A percentile compares a stretch with the other conserved stretches of the same genome.
These are phyloP conservation scores for Plantago major DNA, from an alignment of 257 asterid genomes.

Conservation along the genomic window DNA sequence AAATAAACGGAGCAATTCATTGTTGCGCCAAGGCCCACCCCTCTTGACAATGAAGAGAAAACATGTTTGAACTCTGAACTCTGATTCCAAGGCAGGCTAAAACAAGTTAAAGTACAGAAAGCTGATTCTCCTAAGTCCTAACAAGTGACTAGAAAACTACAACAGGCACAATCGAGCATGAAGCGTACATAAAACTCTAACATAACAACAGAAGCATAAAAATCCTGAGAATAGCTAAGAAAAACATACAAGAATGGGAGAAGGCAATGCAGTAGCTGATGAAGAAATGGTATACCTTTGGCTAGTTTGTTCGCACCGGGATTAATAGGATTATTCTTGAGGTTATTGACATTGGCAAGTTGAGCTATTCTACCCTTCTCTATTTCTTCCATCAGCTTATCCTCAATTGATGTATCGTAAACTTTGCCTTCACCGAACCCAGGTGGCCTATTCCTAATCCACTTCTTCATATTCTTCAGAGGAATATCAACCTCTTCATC, in stretches of 20 bases:
- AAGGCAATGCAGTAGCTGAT: background rate
- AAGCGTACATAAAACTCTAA: background rate
- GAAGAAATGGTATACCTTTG: constrained; percentile 40
- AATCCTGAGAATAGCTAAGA: background rate
- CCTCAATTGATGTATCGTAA: constrained; percentile 87
- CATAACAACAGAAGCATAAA: constrained; percentile 1
- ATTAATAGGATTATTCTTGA: constrained; percentile 44
- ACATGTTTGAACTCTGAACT: background rate
- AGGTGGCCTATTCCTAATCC: constrained; percentile 64
- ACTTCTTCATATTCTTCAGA: constrained; percentile 57
- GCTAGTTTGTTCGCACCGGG: constrained; percentile 31
- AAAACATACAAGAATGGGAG: background rate
- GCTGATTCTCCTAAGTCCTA: constrained; percentile 1
- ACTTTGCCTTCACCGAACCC: constrained; percentile 92
- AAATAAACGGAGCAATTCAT: too few relatives aligned
- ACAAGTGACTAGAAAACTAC: constrained; percentile 7
- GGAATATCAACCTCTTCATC: constrained; percentile 55
- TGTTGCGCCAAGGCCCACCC: too few relatives aligned
- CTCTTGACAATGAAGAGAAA: background rate
- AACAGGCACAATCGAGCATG: background rate
- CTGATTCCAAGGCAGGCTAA: background rate
- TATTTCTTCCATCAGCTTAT: constrained; percentile 76
- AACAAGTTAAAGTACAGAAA: constrained; percentile 7
- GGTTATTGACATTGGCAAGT: constrained; percentile 66
- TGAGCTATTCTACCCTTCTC: constrained; percentile 82